These are phyloP conservation scores for Eucalyptus erythrocorys DNA, from an alignment of 345 rosid genomes.

Conservation along the genomic window DNA sequence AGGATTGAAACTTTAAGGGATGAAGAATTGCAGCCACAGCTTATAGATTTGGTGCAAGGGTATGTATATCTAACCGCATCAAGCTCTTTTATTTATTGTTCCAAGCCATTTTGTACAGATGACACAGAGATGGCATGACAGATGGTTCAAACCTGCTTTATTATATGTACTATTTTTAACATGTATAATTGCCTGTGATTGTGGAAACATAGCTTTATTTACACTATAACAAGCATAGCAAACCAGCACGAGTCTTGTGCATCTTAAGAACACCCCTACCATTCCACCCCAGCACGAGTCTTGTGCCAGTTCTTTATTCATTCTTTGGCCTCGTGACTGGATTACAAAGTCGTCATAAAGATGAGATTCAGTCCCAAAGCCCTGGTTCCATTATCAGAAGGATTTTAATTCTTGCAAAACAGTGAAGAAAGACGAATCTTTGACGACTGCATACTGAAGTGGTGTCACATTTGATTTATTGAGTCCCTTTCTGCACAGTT, in stretches of 20 bases:
- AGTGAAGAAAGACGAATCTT: background rate
- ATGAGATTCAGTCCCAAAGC: background rate
- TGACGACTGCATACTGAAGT: background rate
- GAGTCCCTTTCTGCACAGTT: background rate
- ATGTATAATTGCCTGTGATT: background rate
- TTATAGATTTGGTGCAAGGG: slow-evolving; percentile 79
- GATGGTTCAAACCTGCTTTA: background rate
- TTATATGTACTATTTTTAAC: background rate
- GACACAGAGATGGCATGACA: background rate
- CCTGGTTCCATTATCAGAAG: background rate
- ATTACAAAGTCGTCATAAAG: background rate
- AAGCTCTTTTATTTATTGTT: background rate
- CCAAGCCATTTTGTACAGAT: background rate
- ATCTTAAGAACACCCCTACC: background rate
- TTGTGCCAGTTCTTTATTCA: background rate
- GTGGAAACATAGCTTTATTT: background rate
- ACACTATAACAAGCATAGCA: background rate
- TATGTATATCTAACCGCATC: slow-evolving; percentile 5
- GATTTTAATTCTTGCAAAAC: background rate
- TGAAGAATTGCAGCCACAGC: slow-evolving; percentile 93
- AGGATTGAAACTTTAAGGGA: slow-evolving; percentile 84
- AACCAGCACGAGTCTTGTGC: background rate
- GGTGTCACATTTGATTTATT: background rate
- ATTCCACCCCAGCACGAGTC: background rate
- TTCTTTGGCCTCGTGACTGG: background rate